Conservation (phyloP, 805 yeast species). For the Kodamaea kaohsiungensis region DNA sequence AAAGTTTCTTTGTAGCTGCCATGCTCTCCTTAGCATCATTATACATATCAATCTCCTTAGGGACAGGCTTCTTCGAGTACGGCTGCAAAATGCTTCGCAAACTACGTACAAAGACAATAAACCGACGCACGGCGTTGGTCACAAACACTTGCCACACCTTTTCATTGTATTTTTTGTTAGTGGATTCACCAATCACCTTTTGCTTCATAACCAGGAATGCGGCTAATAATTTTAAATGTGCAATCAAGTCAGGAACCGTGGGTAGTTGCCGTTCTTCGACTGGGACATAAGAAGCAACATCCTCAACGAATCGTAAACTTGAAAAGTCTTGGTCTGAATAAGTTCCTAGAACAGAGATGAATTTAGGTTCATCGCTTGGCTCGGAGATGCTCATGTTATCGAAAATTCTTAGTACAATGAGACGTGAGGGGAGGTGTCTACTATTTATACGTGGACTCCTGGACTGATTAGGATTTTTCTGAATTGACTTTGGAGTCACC, state of each 20-base stretch:
- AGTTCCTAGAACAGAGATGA: background rate
- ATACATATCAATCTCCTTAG: background rate
- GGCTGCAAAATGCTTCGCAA: slow-evolving; percentile 1
- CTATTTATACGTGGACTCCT: background rate
- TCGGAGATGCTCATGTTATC: background rate
- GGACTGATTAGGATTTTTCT: background rate
- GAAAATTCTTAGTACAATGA: background rate
- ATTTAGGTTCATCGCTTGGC: background rate
- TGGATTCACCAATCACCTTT: slow-evolving; percentile 4
- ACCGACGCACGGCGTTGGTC: slow-evolving; percentile 23
- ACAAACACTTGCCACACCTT: slow-evolving; percentile 25
- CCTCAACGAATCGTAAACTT: background rate
- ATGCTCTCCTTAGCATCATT: background rate
- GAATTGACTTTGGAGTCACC: background rate
- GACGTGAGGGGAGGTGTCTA: background rate
- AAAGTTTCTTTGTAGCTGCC: background rate
- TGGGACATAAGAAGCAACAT: background rate
- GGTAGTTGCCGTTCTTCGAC: background rate
- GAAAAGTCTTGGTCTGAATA: background rate
- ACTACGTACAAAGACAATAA: slow-evolving; percentile 21
- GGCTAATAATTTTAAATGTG: slow-evolving; percentile 24
- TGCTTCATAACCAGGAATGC: slow-evolving; percentile 22
- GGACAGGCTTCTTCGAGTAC: background rate
- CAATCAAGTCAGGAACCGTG: slow-evolving; percentile 13
- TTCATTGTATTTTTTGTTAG: slow-evolving; percentile 5